Conservation (phyloP, 306 rosid genomes). For the Dalbergia cultrata region DNA sequence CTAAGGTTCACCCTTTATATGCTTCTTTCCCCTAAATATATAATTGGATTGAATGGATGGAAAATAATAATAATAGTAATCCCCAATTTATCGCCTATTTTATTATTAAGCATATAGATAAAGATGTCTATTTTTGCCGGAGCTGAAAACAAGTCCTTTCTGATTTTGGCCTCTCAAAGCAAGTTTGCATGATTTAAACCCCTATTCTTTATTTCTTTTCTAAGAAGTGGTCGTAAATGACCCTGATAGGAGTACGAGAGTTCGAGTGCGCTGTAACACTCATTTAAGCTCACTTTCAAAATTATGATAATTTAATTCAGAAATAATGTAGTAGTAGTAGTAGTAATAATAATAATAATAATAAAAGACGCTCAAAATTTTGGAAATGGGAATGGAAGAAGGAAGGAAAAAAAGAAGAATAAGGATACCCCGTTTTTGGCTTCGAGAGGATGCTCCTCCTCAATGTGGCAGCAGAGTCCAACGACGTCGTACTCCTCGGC, state of each 20-base stretch:
- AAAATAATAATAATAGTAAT: not conserved
- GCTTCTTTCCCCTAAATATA: not conserved
- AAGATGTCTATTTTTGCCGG: no score
- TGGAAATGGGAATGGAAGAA: not conserved
- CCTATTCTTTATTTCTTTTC: not conserved
- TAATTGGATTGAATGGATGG: not conserved
- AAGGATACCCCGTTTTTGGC: constrained; percentile 74
- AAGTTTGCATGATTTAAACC: not conserved
- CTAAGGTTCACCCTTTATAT: not conserved
- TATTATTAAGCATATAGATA: no score
- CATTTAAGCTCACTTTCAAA: no score
- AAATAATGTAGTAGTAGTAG: not conserved
- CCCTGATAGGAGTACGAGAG: no score
- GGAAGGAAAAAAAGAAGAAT: not conserved
- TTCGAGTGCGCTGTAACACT: no score
- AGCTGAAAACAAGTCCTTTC: no score
- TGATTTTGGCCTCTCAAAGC: not conserved
- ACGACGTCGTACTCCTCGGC: constrained; percentile 81
- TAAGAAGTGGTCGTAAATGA: not conserved
- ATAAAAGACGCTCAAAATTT: not conserved
- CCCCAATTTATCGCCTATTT: not conserved
- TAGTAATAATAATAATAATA: not conserved
- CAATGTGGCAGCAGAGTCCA: constrained; percentile 90
- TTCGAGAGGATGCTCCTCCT: constrained; percentile 77
- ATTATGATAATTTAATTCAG: no score